Evolutionary conservation across 2,329 filamentous ascomycete genomes (phyloP).

Genomic region (Colletotrichum truncatum): DNA sequence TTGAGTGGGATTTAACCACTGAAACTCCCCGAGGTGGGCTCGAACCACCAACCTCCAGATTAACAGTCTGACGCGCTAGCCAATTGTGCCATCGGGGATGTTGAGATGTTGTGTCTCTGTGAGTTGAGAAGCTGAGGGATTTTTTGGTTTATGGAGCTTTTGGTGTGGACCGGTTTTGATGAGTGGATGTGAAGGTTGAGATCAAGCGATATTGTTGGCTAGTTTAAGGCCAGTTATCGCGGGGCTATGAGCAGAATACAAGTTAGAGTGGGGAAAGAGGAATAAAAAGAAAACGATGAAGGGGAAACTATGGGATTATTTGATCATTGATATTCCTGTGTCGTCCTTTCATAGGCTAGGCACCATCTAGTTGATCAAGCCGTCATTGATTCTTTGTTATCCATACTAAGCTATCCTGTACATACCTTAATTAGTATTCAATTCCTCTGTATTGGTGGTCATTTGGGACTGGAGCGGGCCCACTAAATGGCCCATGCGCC

Average conservation of each 20-base stretch:
- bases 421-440: no score
- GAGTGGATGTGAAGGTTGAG: not conserved
- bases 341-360: no score
- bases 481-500: no score
- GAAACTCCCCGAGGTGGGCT: constrained; percentile 28
- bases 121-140: not conserved
- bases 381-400: no score
- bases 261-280: no score
- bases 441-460: no score
- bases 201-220: not conserved
- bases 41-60: constrained; percentile 31
- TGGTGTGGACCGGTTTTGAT: not conserved
- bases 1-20: constrained; percentile 7
- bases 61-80: constrained; percentile 30
- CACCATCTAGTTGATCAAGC: no score
- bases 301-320: no score
- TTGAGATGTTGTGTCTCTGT: constrained; percentile 1
- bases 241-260: not conserved
- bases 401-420: no score
- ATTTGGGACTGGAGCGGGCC: no score
- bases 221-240: not conserved
- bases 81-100: constrained; percentile 30
- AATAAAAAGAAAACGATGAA: no score
- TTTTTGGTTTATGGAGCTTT: constrained; percentile 15
- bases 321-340: no score